Evolutionary conservation across 208 protist genomes (phyloP), one percentile per base, ranked within the genome.

Genomic region (Acanthamoeba healyi): DNA sequence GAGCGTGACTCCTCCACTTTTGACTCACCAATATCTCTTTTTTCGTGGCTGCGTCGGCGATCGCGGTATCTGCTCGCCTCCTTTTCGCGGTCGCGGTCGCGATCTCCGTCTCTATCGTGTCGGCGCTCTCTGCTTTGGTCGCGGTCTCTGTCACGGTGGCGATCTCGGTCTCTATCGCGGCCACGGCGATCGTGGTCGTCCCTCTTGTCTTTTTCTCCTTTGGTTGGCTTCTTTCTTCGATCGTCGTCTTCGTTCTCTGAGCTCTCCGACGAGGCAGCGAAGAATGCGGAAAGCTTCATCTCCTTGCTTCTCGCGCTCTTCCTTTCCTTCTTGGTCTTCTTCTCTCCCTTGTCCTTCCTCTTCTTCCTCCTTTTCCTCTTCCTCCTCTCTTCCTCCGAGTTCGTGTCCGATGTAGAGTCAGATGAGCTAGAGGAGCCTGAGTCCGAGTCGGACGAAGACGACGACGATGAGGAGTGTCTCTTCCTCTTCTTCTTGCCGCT

Each of bases 231-330:
- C 22, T 15, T 9, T 34, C 26, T 70, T 70, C 29, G n/a, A 34
- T 29, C 61, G 61, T 49, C 49, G 42, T 86, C 49, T 1, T 86
- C 42, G 10, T 86, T 42, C 7, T 56, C 40, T 14, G 70, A 81
- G 34, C 38, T 51, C 0, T 32, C 26, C 26, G 74, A 84, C 9
- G 77, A 86, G 29, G 44, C 44, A 29, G 77, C 77, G 34, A 86
- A 86, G 42, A 86, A 86, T 2, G 77, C 40, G 7, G 77, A 86
- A 38, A 86, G 77, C 77, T 86, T 86, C 77, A 86, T 58, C 14
- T 49, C 44, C 74, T 84, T 54, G n/a, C 51, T 84, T n/a, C n/a
- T n/a, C n/a, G n/a, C n/a, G 42, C 22, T 12, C 49, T 49, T 58
- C 77, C 32, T 86, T 34, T 81, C 46, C 40, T 2, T 86, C 17